Conservation (phyloP, 257 asterid genomes). For the Ocimum tenuiflorum region DNA sequence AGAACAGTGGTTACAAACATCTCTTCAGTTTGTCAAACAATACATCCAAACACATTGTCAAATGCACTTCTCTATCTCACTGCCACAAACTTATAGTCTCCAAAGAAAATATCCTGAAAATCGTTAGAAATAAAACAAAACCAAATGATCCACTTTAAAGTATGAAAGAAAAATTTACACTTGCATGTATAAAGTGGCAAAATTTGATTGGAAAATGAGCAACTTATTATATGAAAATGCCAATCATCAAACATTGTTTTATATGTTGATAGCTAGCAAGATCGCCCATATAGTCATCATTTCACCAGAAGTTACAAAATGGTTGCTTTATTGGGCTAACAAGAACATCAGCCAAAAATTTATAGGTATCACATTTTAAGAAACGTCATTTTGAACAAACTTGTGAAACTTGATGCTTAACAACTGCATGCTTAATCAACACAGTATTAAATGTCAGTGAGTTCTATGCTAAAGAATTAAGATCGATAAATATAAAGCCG, state of each 20-base stretch:
- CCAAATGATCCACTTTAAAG: not conserved
- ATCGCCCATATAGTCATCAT: not conserved
- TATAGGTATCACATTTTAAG: not conserved
- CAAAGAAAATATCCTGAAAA: not conserved
- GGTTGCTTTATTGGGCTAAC: not conserved
- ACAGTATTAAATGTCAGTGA: too few species aligned
- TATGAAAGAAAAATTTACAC: not conserved
- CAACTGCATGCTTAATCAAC: too few species aligned
- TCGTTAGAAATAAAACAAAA: not conserved
- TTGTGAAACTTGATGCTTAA: not conserved
- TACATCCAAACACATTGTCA: not conserved
- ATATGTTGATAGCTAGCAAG: not conserved
- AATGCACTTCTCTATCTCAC: not conserved
- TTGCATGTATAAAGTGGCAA: not conserved
- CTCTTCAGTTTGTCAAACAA: not conserved
- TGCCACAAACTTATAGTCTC: not conserved
- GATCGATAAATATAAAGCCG: not conserved
- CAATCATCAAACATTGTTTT: not conserved
- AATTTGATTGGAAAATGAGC: not conserved
- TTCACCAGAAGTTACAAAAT: not conserved
- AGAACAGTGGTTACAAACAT: too few species aligned
- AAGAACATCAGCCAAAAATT: not conserved
- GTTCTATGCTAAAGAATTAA: not conserved
- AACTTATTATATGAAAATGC: not conserved
- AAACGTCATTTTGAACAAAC: not conserved